Evolutionary conservation across 148 eudicot genomes (phyloP).

Genomic region (Vaccinium corymbosum): DNA sequence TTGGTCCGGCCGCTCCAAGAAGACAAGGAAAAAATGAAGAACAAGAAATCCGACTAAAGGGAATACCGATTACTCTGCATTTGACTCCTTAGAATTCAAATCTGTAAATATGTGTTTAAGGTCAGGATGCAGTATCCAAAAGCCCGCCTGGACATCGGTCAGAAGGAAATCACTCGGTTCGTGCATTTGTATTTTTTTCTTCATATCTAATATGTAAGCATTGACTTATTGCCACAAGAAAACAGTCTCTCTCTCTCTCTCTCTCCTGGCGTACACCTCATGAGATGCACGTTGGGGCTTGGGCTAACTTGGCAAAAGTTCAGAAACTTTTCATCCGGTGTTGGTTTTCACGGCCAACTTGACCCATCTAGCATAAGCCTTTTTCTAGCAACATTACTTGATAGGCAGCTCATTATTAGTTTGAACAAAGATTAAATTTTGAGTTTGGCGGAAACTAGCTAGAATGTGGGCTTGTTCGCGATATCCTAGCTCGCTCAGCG

Average conservation of each 20-base stretch:
- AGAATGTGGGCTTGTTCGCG: background rate
- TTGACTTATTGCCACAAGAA: background rate
- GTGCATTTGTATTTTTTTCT: background rate
- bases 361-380: background rate
- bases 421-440: background rate
- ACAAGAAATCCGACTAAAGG: constrained; percentile 33
- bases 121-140: background rate
- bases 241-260: background rate
- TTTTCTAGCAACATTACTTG: background rate
- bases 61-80: background rate
- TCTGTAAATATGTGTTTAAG: background rate
- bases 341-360: background rate
- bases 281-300: background rate
- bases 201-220: background rate
- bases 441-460: background rate
- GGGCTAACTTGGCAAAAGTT: background rate
- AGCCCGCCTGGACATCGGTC: background rate
- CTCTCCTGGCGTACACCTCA: background rate
- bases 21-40: constrained; percentile 32
- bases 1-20: constrained; percentile 34
- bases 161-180: background rate
- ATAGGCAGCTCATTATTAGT: background rate
- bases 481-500: background rate
- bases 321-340: background rate
- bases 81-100: background rate